These are phyloP conservation scores for Ceratobasidium sp. DNA, from an alignment of 1,284 basidiomycete species.

Conservation along the genomic window DNA sequence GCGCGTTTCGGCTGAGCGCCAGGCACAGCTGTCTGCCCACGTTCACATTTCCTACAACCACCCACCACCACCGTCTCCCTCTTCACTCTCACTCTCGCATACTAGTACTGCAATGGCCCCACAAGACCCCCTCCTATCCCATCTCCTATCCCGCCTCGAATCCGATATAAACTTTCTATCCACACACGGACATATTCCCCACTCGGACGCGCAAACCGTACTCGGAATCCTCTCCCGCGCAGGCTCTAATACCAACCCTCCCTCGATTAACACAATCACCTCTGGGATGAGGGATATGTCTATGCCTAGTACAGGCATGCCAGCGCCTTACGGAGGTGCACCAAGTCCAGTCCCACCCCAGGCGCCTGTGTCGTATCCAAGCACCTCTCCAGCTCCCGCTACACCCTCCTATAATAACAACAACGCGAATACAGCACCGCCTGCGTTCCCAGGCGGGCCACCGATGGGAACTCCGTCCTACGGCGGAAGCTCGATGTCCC, in stretches of 20 bases:
- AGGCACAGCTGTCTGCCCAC: conserved; percentile 2
- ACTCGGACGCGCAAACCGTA: conserved; percentile 68
- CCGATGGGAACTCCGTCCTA: neutral
- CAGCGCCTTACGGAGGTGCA: neutral
- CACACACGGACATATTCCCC: conserved; percentile 69
- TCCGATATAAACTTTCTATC: conserved; percentile 74
- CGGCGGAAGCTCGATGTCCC: neutral
- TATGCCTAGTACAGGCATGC: neutral
- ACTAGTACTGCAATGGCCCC: conserved; percentile 50
- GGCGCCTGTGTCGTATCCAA: conserved; percentile 53
- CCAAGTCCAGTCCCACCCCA: conserved; percentile 49
- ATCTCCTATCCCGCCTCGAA: conserved; percentile 74
- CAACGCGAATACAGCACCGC: conserved; percentile 34
- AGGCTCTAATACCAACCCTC: conserved; percentile 24
- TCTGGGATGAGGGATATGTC: conserved; percentile 48
- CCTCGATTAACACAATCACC: conserved; percentile 48
- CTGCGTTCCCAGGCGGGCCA: conserved; percentile 31
- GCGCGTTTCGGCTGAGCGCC: too few relatives aligned
- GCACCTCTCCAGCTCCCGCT: neutral
- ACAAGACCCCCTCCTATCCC: conserved; percentile 65
- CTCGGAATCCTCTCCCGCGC: conserved; percentile 64
- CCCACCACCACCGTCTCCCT: neutral
- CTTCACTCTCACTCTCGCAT: too few relatives aligned
- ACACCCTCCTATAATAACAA: neutral
- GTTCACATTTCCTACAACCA: neutral